These are phyloP conservation scores for Colletotrichum orbiculare DNA, from an alignment of 2,329 filamentous ascomycete genomes.

Conservation along the genomic window DNA sequence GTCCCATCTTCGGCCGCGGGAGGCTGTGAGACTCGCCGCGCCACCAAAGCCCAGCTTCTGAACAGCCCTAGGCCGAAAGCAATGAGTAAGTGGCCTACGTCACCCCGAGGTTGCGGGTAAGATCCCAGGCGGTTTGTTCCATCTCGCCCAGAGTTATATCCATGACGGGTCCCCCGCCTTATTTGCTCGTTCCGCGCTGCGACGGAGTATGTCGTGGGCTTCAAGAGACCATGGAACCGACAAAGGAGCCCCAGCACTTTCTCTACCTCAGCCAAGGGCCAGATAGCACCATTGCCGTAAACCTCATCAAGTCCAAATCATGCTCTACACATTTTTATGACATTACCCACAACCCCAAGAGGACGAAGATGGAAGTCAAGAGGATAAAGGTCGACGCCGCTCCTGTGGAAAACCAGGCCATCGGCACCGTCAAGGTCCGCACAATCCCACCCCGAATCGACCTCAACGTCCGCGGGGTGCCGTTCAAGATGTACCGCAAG, in stretches of 20 bases:
- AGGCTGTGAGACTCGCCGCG: not conserved
- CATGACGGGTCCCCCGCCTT: too few relatives aligned
- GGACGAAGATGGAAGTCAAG: conserved; percentile 30
- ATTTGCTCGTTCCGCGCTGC: too few relatives aligned
- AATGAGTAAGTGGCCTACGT: not conserved
- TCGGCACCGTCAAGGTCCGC: conserved; percentile 27
- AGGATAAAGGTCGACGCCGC: conserved; percentile 9
- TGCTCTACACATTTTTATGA: conserved; percentile 8
- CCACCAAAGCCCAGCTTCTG: not conserved
- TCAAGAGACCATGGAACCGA: conserved; percentile 1
- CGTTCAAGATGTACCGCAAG: conserved; percentile 29
- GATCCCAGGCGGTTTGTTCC: too few relatives aligned
- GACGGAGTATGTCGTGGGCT: too few relatives aligned
- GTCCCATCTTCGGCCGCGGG: too few relatives aligned
- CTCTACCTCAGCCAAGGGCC: conserved; percentile 11
- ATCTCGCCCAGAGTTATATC: too few relatives aligned
- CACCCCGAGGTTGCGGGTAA: too few relatives aligned
- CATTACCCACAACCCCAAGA: conserved; percentile 23
- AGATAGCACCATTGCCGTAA: conserved; percentile 3
- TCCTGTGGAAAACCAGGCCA: conserved; percentile 9
- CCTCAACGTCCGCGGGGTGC: conserved; percentile 24
- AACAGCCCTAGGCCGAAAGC: too few relatives aligned
- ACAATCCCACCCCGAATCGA: conserved; percentile 30
- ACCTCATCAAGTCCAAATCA: conserved; percentile 6
- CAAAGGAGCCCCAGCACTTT: conserved; percentile 13